Evolutionary conservation across 768 basidiomycete genomes (phyloP).

Genomic region (Tricholoma flavovirens): DNA sequence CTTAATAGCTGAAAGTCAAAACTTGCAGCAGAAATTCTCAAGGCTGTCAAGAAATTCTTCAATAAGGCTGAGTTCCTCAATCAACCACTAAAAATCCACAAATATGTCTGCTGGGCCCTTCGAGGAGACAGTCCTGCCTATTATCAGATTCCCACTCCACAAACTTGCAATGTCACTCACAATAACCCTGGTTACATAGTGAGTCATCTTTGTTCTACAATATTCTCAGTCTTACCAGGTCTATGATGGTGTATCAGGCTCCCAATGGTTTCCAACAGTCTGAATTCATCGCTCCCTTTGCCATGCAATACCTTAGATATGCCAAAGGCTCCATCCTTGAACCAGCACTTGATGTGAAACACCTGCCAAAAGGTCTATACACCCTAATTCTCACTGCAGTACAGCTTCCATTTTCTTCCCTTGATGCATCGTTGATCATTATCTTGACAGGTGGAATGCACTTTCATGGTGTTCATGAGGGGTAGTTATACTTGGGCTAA

Average conservation of each 20-base stretch:
- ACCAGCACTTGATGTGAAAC: constrained; percentile 2
- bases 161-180: neutral
- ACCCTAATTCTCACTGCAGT: too few relatives aligned
- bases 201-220: constrained; percentile 1
- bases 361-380: constrained; percentile 8
- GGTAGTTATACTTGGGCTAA: neutral
- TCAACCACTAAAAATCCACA: too few relatives aligned
- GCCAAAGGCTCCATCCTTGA: constrained; percentile 3
- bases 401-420: neutral
- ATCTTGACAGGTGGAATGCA: neutral
- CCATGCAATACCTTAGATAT: too few relatives aligned
- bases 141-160: too few relatives aligned
- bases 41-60: too few relatives aligned
- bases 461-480: neutral
- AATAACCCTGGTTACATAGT: constrained; percentile 1
- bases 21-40: too few relatives aligned
- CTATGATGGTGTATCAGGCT: neutral
- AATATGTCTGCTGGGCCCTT: constrained; percentile 4
- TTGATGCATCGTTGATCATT: neutral
- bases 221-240: neutral
- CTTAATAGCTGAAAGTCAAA: too few relatives aligned
- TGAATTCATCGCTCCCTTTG: constrained; percentile 5
- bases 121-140: too few relatives aligned
- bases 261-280: constrained; percentile 8
- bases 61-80: too few relatives aligned